Conservation (phyloP, 2,329 filamentous ascomycete genomes). For the Boeremia lycopersici region DNA sequence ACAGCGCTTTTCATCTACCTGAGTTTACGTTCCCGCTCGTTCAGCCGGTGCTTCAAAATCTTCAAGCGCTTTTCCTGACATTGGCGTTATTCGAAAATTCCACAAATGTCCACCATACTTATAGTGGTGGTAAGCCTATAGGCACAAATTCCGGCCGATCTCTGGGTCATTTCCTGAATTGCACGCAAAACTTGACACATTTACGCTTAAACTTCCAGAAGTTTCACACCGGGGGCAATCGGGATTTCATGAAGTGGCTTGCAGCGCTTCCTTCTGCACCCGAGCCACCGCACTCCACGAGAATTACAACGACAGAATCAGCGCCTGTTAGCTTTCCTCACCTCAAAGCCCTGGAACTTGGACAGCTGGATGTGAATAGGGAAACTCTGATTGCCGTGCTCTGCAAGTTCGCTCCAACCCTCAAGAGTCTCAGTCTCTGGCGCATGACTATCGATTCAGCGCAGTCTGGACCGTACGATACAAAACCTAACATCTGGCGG, state of each 20-base stretch:
- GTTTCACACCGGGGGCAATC: conserved; percentile 19
- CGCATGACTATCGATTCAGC: conserved; percentile 44
- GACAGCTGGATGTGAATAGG: conserved; percentile 21
- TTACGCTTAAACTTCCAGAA: conserved; percentile 60
- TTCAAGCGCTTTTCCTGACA: conserved; percentile 55
- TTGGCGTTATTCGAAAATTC: conserved; percentile 23
- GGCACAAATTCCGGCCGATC: conserved; percentile 21
- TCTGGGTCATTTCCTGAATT: conserved; percentile 49
- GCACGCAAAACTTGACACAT: conserved; percentile 54
- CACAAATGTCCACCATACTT: conserved; percentile 14
- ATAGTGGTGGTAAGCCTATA: conserved; percentile 15
- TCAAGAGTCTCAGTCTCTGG: conserved; percentile 56
- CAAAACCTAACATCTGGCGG: conserved; percentile 28
- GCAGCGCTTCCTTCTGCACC: conserved; percentile 18
- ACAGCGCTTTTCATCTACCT: conserved; percentile 55
- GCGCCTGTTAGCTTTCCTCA: conserved; percentile 19
- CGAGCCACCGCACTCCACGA: not conserved
- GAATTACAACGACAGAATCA: conserved; percentile 9
- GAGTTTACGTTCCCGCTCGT: conserved; percentile 47
- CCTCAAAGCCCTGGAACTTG: conserved; percentile 31
- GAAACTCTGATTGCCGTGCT: conserved; percentile 21
- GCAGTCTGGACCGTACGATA: not conserved
- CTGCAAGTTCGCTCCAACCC: conserved; percentile 52
- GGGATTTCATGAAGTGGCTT: conserved; percentile 48
- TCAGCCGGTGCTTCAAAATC: conserved; percentile 51